A percentile compares a stretch with the other conserved stretches of the same genome.
phyloP scores from a whole-genome alignment of 257 asterid genomes.

The Eucommia ulmoides region DNA sequence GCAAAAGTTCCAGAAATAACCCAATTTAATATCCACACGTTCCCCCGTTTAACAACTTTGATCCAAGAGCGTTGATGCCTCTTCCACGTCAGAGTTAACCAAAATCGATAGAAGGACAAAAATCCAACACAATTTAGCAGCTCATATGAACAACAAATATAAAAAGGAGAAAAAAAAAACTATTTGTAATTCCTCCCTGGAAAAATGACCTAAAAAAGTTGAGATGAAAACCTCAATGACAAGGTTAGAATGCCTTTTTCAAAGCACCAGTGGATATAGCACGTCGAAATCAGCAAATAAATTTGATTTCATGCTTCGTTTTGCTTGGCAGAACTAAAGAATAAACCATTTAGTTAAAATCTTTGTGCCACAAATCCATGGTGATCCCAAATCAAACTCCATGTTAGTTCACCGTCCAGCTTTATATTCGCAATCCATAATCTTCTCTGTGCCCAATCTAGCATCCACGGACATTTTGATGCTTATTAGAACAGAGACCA shows the following conservation, averaged over 20 bases:
- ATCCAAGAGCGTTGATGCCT: slow-evolving; percentile 80
- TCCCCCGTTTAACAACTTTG: slow-evolving; percentile 57
- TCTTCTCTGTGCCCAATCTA: slow-evolving; percentile 74
- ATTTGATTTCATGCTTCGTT: slow-evolving; percentile 13
- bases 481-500: slow-evolving; percentile 76
- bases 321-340: slow-evolving; percentile 25
- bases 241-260: slow-evolving; percentile 18
- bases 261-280: slow-evolving; percentile 27
- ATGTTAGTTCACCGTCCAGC: slow-evolving; percentile 74
- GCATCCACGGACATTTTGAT: slow-evolving; percentile 82
- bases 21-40: slow-evolving; percentile 77
- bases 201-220: slow-evolving; percentile 20
- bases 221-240: slow-evolving; percentile 16
- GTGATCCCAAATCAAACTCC: slow-evolving; percentile 44
- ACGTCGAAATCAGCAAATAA: slow-evolving; percentile 33
- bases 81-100: slow-evolving; percentile 65
- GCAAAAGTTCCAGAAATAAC: slow-evolving; percentile 98
- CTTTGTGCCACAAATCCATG: slow-evolving; percentile 43
- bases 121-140: slow-evolving; percentile 34
- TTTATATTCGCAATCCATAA: slow-evolving; percentile 61
- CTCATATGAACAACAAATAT: slow-evolving; percentile 5
- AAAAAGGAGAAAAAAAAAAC: slow-evolving; percentile 2
- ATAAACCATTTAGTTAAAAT: slow-evolving; percentile 14
- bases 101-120: slow-evolving; percentile 36
- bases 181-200: slow-evolving; percentile 16